Evolutionary conservation across 768 basidiomycete species (phyloP), one percentile per base, ranked within the genome.

Genomic region (Suillus hirtellus): DNA sequence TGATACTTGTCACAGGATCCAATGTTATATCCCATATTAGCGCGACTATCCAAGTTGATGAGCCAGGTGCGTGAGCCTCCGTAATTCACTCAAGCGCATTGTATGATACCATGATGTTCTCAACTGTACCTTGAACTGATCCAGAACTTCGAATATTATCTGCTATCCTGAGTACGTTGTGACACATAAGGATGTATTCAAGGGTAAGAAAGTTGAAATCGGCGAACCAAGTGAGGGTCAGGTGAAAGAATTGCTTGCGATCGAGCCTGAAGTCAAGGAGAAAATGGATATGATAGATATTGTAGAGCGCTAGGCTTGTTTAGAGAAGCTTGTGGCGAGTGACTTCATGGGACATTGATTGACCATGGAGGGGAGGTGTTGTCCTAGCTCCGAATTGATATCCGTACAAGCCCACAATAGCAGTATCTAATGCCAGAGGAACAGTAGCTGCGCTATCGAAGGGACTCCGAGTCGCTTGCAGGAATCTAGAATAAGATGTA

Each of bases 141-240:
- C 95, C 93, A 27, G 93, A 94, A 17, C 66, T 77, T 97, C 93
- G 87, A 92, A 96, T 65, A 79, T 92, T 62, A 92, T 99, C 64
- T 95, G 95, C 61, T 99, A 92, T 79, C 97, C 97, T 0, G 96
- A 93, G 2, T 99, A 96, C 73, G 73, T 94, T 49, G 84, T 88
- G 49, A 95, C 95, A 7, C 91, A 97, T 75, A 68, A 74, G 59
- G 81, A 83, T 19, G 78, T 96, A 35, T 95, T 98, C 72, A 79
- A 82, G 67, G 77, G 80, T 60, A 89, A 84, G 40, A 89, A 96
- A 69, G 84, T 96, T 11, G 92, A 96, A 73, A 72, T 77, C 14
- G 95, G 94, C 14, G 69, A 75, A 47, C 76, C 82, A 21, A 38
- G 14, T 21, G 75, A 72, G 24, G 8, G 21, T 7, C 84, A 82